Base-by-base conservation (phyloP, 257 asterid species). In the Craterostigma plantagineum region DNA sequence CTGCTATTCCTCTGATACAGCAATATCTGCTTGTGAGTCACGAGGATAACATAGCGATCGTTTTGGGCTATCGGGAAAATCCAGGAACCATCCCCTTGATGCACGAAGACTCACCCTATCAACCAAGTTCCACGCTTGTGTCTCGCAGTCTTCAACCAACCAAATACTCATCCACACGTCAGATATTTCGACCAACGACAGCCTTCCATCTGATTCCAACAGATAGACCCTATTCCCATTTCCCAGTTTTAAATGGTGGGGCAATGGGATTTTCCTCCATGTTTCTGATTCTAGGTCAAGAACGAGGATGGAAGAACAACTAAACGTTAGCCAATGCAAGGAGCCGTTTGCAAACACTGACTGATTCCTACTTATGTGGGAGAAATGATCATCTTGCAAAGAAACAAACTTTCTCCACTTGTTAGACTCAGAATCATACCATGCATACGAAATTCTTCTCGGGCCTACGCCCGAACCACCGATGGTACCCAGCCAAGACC, bases 161-260 rank as follows among this genome's bases (percentile, higher is more conserved):
- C 85, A 87, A 35, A 76, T 69, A 56, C 65, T 69, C 95, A 87
- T 79, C 93, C 90, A 82, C 47, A 73, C 76, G 37, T 87, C 93
- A 0, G 75, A 71, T 14, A 87, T 87, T 53, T 74, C 82, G 45
- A 82, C 57, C 42, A 87, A 63, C 3, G 95, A 87, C 72, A 87
- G 58, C 1, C 55, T 38, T 11, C 95, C 97, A 18, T 79, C 83
- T 11, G 52, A 76, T 60, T 87, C 97, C 69, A 79, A 56, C 79
- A 87, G 53, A 50, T 78, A 79, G 50, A 66, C 45, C 35, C 95
- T 67, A 45, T 48, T 73, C 30, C 95, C 92, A 49, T 54, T 54
- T 42, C 62, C 71, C 23, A 50, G 42, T 9, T 52, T 61, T 56
- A 76, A 51, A 23, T 67, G 63, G 53, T 51, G 35, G 0, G 90